Conservation (phyloP, 257 asterid genomes). For the Marsdenia floribunda region DNA sequence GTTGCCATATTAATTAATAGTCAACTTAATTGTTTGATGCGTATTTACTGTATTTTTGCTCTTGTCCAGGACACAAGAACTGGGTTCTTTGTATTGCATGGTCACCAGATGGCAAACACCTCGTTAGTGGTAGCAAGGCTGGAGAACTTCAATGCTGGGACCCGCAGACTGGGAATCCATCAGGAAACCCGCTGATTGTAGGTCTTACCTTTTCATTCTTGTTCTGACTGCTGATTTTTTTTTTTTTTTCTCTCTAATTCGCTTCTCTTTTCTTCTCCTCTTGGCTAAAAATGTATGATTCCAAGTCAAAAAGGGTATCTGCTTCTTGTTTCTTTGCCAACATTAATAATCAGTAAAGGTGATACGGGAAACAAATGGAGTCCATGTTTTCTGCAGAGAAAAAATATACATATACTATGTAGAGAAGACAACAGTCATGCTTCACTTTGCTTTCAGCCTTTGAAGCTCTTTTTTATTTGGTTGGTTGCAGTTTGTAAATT, state of each 20-base stretch:
- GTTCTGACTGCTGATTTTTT: background rate
- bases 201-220: slow-evolving; percentile 19
- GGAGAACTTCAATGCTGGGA: slow-evolving; percentile 94
- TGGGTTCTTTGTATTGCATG: slow-evolving; percentile 96
- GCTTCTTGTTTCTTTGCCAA: background rate
- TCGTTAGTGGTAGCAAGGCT: slow-evolving; percentile 90
- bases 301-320: background rate
- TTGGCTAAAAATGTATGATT: background rate
- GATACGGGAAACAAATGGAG: background rate
- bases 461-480: background rate
- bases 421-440: background rate
- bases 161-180: slow-evolving; percentile 64
- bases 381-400: background rate
- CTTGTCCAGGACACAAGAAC: slow-evolving; percentile 70
- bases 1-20: background rate
- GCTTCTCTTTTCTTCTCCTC: background rate
- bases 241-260: background rate
- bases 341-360: background rate
- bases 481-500: background rate
- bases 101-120: slow-evolving; percentile 90
- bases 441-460: background rate
- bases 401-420: too few relatives aligned
- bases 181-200: slow-evolving; percentile 75
- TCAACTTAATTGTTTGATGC: background rate
- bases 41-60: background rate